Evolutionary conservation across 2,329 filamentous ascomycete species (phyloP).

Genomic region (Colletotrichum sp.): DNA sequence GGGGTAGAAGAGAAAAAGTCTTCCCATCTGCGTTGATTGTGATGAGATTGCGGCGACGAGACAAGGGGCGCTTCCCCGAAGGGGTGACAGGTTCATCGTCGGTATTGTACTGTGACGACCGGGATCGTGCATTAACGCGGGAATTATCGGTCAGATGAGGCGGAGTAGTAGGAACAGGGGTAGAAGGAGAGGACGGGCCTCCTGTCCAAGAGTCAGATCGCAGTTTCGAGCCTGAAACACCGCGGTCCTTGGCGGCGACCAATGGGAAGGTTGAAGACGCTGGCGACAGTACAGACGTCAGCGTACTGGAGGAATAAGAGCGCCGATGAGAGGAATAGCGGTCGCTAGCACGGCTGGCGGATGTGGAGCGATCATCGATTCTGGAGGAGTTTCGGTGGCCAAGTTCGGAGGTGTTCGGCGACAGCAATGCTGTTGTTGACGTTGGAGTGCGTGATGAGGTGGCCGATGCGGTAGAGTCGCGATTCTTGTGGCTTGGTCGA

Average conservation of each 20-base stretch:
- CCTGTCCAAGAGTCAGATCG: conserved; percentile 35
- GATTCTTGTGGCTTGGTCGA: conserved; percentile 30
- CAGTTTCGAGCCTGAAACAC: conserved; percentile 53
- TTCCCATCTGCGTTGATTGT: conserved; percentile 58
- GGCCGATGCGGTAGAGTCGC: conserved; percentile 14
- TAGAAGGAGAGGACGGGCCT: conserved; percentile 37
- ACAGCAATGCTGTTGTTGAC: conserved; percentile 4
- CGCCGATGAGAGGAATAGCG: conserved; percentile 3
- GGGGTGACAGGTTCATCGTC: conserved; percentile 24
- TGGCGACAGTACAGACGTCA: conserved; percentile 8
- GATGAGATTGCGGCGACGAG: conserved; percentile 50
- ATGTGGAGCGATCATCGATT: not conserved
- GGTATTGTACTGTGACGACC: conserved; percentile 18
- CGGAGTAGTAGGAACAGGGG: conserved; percentile 40
- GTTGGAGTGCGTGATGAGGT: conserved; percentile 22
- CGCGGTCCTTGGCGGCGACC: conserved; percentile 38
- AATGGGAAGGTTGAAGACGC: conserved; percentile 34
- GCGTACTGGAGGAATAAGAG: conserved; percentile 30
- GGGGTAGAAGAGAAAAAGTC: conserved; percentile 58
- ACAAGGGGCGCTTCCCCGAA: conserved; percentile 34
- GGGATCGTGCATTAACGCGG: conserved; percentile 40
- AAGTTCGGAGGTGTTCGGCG: conserved; percentile 10
- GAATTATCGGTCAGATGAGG: conserved; percentile 44
- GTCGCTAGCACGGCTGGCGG: conserved; percentile 5
- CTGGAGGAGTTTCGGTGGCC: not conserved